These are phyloP conservation scores for Hanseniaspora jakobsenii DNA, from an alignment of 805 yeast species.

Conservation along the genomic window DNA sequence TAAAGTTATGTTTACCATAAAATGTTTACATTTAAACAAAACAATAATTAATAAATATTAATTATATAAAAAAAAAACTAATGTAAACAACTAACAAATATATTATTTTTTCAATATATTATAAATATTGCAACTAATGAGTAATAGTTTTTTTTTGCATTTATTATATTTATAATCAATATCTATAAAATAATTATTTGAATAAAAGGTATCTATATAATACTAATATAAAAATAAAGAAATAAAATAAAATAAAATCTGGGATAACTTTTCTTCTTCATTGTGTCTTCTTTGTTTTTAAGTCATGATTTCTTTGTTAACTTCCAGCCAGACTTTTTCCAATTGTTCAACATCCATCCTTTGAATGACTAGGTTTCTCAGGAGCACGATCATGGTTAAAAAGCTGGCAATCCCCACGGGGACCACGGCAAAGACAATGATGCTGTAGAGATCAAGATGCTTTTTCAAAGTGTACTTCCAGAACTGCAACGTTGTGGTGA, in stretches of 20 bases:
- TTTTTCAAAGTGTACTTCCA: conserved; percentile 31
- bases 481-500: conserved; percentile 16
- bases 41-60: too few species aligned
- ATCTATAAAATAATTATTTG: too few species aligned
- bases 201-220: too few species aligned
- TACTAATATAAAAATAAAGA: not conserved
- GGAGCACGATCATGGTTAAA: conserved; percentile 73
- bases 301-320: conserved; percentile 4
- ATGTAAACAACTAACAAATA: too few species aligned
- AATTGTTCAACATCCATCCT: conserved; percentile 46
- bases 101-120: too few species aligned
- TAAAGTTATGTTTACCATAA: too few species aligned
- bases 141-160: too few species aligned
- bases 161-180: too few species aligned
- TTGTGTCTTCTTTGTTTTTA: not conserved
- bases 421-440: conserved; percentile 93
- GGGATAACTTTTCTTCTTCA: too few species aligned
- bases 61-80: too few species aligned
- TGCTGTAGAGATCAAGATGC: conserved; percentile 74
- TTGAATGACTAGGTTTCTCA: conserved; percentile 62
- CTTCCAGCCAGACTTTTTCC: conserved; percentile 18
- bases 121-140: too few species aligned
- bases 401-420: conserved; percentile 94
- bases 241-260: not conserved
- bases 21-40: too few species aligned